Base-by-base conservation (phyloP, 257 asterid genomes). In the Solanum lycopersicoides region DNA sequence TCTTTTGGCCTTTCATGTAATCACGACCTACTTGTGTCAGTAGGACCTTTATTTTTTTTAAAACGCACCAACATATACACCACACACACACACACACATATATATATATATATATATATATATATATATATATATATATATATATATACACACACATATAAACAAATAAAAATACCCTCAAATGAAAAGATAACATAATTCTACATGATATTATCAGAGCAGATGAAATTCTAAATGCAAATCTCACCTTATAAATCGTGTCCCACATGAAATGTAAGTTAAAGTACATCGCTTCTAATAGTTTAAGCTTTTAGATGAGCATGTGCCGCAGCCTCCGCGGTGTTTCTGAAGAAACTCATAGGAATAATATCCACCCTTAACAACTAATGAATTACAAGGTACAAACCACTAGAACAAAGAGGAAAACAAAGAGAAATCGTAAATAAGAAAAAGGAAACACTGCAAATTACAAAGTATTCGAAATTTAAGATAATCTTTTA, bases 401-500 rank as follows among this genome's bases (percentile, higher is more conserved):
- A 84, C 79, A 84, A 28, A 16, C 74, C 65, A 65, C 28, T 25
- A 66, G 63, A 63, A 84, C 77, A 84, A 83, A 18, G 1, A 23
- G 41, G 28, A 5, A 5, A 37, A 80, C 63, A 60, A 32, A 28
- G 30, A 39, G 10, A 41, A 15, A 12, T 12, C 74, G 34, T 37
- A 25, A 65, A 84, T 63, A 72, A 39, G 65, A 84, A 56, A 68
- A 69, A 25, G 65, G 2, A 50, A 80, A 80, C 1, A 18, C 5
- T 3, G 85, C 85, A 80, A 37, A 50, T 47, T 80, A 80, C 53
- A 30, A 41, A 30, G 88, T 74, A 50, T 87, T 82, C 87, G 72
- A 89, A 71, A 87, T 74, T 92, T 92, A 30, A 84, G 87, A 87
- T 85, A 87, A 87, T 84, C 82, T 90, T 91, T 90, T 90, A 86